Conservation (phyloP, 257 asterid genomes). For the Thymus mandschuricus region DNA sequence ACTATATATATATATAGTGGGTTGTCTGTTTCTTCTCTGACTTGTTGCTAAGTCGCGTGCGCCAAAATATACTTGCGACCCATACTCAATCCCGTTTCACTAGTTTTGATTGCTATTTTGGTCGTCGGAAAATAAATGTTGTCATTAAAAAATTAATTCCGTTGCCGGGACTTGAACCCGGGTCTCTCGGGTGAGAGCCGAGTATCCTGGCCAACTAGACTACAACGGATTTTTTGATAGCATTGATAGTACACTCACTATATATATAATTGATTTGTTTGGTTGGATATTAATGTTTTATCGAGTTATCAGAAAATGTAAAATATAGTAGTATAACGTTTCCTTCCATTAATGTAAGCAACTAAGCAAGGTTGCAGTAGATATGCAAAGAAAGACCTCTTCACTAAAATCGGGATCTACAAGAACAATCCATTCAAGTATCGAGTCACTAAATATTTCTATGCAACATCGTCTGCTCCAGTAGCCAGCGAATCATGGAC, state of each 20-base stretch:
- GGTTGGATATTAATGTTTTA: no score
- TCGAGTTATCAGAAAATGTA: no score
- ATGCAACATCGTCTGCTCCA: conserved; percentile 59
- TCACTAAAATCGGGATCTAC: conserved; percentile 54
- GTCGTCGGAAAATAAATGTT: no score
- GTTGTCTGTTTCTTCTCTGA: conserved; percentile 35
- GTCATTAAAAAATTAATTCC: conserved; percentile 37
- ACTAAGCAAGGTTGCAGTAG: conserved; percentile 47
- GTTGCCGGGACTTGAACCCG: conserved; percentile 98
- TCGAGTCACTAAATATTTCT: conserved; percentile 55
- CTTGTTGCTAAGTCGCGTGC: conserved; percentile 34
- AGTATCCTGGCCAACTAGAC: conserved; percentile 98
- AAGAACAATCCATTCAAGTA: conserved; percentile 55
- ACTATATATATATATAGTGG: not conserved
- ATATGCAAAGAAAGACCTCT: conserved; percentile 46
- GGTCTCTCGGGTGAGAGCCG: conserved; percentile 99
- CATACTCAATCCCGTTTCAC: no score
- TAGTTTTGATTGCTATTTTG: no score
- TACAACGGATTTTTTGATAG: conserved; percentile 59
- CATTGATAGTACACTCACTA: no score
- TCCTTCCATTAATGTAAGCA: no score
- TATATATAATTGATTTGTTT: no score
- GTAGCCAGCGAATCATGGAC: conserved; percentile 72
- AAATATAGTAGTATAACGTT: no score
- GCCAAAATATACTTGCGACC: not conserved